Evolutionary conservation across 176 grass and related monocot genomes (phyloP).

Genomic region (Musa acuminata): DNA sequence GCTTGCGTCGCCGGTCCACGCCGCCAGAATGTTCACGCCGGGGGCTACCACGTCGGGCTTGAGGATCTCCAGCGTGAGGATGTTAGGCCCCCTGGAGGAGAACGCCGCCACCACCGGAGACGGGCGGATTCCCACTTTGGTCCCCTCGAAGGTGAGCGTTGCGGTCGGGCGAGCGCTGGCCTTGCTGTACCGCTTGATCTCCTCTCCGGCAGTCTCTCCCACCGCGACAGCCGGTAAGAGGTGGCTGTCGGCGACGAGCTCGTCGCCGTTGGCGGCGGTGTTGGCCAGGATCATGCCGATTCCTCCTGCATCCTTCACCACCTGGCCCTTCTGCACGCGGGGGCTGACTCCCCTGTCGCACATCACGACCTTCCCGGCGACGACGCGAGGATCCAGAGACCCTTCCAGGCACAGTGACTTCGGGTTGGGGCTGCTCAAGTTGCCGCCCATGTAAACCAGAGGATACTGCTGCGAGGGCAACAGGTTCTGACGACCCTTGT

Average conservation of each 20-base stretch:
- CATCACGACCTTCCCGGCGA: constrained; percentile 81
- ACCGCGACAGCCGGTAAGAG: constrained; percentile 79
- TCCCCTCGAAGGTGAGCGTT: constrained; percentile 64
- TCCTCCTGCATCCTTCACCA: constrained; percentile 75
- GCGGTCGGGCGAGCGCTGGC: constrained; percentile 39
- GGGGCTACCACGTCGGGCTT: constrained; percentile 81
- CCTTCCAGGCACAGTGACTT: constrained; percentile 86
- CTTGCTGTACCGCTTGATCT: constrained; percentile 57
- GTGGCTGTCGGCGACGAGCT: constrained; percentile 96
- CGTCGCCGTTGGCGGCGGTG: constrained; percentile 66
- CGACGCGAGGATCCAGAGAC: constrained; percentile 38
- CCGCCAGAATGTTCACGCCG: constrained; percentile 88
- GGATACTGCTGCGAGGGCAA: constrained; percentile 44
- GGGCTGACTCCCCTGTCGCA: constrained; percentile 87
- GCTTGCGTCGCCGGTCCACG: constrained; percentile 79
- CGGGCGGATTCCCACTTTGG: constrained; percentile 78
- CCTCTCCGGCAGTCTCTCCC: constrained; percentile 40
- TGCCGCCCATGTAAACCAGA: constrained; percentile 62
- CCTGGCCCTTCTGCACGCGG: constrained; percentile 92
- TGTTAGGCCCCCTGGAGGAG: constrained; percentile 75
- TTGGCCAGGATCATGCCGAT: constrained; percentile 82
- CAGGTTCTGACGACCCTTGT: constrained; percentile 44
- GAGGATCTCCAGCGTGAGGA: constrained; percentile 83
- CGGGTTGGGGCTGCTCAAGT: constrained; percentile 51
- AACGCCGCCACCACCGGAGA: constrained; percentile 89